These are phyloP conservation scores for Triticum turgidum DNA, from an alignment of 176 grass and related monocot genomes.

Conservation along the genomic window DNA sequence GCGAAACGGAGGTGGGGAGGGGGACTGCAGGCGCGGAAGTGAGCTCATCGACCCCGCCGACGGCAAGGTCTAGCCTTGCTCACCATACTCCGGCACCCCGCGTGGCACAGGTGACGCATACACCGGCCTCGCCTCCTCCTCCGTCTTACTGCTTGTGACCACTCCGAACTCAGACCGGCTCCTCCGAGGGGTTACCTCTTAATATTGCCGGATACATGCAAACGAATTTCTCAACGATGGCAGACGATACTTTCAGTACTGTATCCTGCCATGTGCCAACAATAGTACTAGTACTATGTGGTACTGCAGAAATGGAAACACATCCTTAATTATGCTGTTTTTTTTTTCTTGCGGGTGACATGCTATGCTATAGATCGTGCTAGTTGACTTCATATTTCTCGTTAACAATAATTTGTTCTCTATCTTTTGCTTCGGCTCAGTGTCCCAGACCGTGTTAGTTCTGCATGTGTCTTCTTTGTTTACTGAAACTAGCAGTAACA, in stretches of 20 bases:
- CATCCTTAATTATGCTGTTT: not conserved
- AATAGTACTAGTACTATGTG: not conserved
- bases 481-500: not conserved
- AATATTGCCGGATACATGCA: not conserved
- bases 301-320: not conserved
- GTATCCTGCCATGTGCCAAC: not conserved
- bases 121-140: not conserved
- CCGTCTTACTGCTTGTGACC: not conserved
- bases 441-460: not conserved
- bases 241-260: not conserved
- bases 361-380: not conserved
- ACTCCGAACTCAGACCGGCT: not conserved
- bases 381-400: not conserved
- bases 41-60: not conserved
- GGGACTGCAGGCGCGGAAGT: not conserved
- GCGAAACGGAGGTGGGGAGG: not conserved
- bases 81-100: not conserved
- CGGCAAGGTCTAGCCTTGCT: not conserved
- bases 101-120: slow-evolving; percentile 12
- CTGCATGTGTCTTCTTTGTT: not conserved
- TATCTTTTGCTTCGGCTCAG: not conserved
- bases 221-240: not conserved
- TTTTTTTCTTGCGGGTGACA: not conserved
- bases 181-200: not conserved
- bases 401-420: not conserved